Base-by-base conservation (phyloP, 2,329 filamentous ascomycete genomes). In the Fonsecaea erecta region DNA sequence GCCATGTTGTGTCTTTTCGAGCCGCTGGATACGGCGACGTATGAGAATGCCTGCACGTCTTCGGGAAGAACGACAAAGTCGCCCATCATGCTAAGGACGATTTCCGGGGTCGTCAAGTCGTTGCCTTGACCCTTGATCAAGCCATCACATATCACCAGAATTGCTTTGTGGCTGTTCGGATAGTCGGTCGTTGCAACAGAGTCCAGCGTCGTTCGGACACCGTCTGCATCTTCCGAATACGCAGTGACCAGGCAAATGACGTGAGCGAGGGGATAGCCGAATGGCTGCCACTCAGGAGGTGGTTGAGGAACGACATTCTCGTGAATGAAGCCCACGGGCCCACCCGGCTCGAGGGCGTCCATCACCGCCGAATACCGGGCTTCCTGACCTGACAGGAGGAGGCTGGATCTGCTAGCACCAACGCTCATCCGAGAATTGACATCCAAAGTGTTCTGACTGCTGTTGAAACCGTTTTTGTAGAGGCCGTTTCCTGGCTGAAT, bases 1-100 rank as follows among this genome's bases (percentile, higher is more conserved):
- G 95, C 94, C 95, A 98, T 99, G 80, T 98, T 99, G 86, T 99
- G 96, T 73, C 95, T 89, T 83, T 99, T 99, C 55, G 93, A 91
- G 64, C 95, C 95, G 75, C 91, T 95, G 46, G 95, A 92, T 35
- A 99, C 94, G 12, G 95, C 96, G 58, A 99, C 95, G 71, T 99
- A 99, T 0, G 94, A 98, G 79, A 93, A 97, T 0, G 93, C 86
- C 73, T 92, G 84, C 1, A 98, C 95, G 65, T 97, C 89, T 30
- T 96, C 88, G 0, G 88, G 89, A 5, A 87, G 85, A 7, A 93
- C 84, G 1, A 92, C 89, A 74, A 92, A 89, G 72, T 99, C 95
- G 75, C 90, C 95, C 88, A 99, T 91, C 95, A 99, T 99, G 73
- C 87, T 84, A 62, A 99, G 81, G 70, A 90, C 89, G 71, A 96